Evolutionary conservation across 495 filamentous ascomycete genomes (phyloP), one percentile per base, ranked within the genome.

Genomic region (Aspergillus mulundensis): DNA sequence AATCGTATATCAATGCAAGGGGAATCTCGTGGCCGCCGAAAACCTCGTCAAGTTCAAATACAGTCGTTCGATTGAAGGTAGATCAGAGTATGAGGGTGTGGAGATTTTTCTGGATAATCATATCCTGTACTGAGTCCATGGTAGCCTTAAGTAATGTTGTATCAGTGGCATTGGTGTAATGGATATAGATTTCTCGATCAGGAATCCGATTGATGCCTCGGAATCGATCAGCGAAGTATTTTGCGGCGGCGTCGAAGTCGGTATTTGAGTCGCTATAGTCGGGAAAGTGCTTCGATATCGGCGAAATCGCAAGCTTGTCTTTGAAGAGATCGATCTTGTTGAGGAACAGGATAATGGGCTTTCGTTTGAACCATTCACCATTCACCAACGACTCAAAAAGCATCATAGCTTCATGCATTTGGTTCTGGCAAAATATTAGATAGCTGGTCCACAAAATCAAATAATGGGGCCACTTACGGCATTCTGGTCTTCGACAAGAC

Each of bases 321-420:
- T 86, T 91, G 82, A 98, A 98, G 15, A 97, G 81, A 74, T 98
- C 94, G 73, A 96, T 96, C 81, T 98, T 98, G 85, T 98, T 98
- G 54, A 98, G 80, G 78, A 98, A 98, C 38, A 98, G 83, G 58
- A 98, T 98, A 64, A 98, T 89, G 16, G 94, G 88, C 40, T 94
- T 95, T 61, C 88, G 89, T 62, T 91, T 87, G 73, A 98, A 98
- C 93, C 95, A 98, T 63, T 95, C 87, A 20, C 91, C 95, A 66
- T 97, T 97, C 66, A 90, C 90, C 61, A 98, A 91, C 10, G 90
- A 95, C 73, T 98, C 94, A 74, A 96, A 98, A 16, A 98, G 81
- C 85, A 96, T 97, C 57, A 98, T 81, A 5, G 94, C 95, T 73
- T 98, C 94, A 73, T 96, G 93, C 94, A 98, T 98, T 93, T 97